Evolutionary conservation across 2,329 filamentous ascomycete species (phyloP).

Genomic region (Helotiales sp.): DNA sequence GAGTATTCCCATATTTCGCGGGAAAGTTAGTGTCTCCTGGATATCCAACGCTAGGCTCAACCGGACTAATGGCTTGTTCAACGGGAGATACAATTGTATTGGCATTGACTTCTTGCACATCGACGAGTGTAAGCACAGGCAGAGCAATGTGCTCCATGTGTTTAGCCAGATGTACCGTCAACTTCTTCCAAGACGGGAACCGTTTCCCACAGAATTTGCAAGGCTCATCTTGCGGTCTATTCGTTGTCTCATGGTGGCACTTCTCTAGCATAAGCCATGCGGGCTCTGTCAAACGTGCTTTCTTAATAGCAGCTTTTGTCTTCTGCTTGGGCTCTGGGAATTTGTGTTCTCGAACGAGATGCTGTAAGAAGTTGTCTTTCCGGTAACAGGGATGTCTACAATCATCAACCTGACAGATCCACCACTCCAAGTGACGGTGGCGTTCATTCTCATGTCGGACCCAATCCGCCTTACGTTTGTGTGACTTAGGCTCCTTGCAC

Average conservation of each 20-base stretch:
- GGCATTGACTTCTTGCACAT: too few species aligned
- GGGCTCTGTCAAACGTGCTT: constrained; percentile 56
- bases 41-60: too few species aligned
- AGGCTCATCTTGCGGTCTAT: constrained; percentile 69
- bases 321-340: constrained; percentile 79
- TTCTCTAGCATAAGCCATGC: constrained; percentile 77
- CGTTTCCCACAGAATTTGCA: constrained; percentile 85
- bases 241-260: constrained; percentile 70
- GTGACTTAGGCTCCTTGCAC: constrained; percentile 86
- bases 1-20: too few species aligned
- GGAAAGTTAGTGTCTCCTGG: too few species aligned
- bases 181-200: constrained; percentile 85
- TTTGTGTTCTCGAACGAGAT: constrained; percentile 89
- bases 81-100: too few species aligned
- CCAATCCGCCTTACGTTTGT: constrained; percentile 96
- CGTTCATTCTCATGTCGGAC: constrained; percentile 91
- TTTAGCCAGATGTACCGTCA: constrained; percentile 87
- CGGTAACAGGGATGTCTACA: constrained; percentile 82
- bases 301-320: constrained; percentile 67
- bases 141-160: constrained; percentile 93
- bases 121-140: constrained; percentile 67
- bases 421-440: constrained; percentile 88
- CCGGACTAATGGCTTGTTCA: too few species aligned
- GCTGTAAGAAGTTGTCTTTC: constrained; percentile 90
- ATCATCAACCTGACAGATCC: constrained; percentile 79